Evolutionary conservation across 2,329 filamentous ascomycete genomes (phyloP).

Genomic region (Cladosporium sp.): DNA sequence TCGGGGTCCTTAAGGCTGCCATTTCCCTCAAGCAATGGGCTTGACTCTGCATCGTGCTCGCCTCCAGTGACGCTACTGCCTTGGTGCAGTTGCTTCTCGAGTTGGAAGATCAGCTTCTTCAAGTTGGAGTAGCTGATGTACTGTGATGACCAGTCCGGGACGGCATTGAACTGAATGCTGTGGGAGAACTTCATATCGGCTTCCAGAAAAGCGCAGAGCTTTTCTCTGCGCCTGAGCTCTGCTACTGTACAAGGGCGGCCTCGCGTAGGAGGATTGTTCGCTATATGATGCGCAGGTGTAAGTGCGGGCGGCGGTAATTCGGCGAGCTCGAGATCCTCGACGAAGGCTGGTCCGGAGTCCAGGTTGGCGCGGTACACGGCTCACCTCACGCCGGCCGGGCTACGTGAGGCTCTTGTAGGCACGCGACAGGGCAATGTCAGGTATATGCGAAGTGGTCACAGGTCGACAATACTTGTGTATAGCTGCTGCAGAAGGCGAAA

Average conservation of each 20-base stretch:
- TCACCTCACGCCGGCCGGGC: slow-evolving; percentile 6
- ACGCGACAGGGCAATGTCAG: background rate
- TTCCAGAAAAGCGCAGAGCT: slow-evolving; percentile 66
- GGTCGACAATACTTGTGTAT: background rate
- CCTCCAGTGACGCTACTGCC: slow-evolving; percentile 39
- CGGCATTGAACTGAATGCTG: slow-evolving; percentile 98
- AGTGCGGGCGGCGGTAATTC: slow-evolving; percentile 23
- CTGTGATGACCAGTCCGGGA: slow-evolving; percentile 98
- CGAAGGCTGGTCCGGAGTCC: slow-evolving; percentile 5
- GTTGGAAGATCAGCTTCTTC: slow-evolving; percentile 96
- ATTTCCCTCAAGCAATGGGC: slow-evolving; percentile 66
- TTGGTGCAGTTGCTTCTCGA: slow-evolving; percentile 79
- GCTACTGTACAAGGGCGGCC: slow-evolving; percentile 15
- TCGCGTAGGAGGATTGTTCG: background rate
- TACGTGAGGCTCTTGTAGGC: slow-evolving; percentile 7
- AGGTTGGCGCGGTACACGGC: slow-evolving; percentile 1
- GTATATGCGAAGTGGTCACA: slow-evolving; percentile 2
- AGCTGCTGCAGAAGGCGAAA: background rate
- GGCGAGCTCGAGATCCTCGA: slow-evolving; percentile 23
- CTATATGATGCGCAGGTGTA: background rate
- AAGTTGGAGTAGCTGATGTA: slow-evolving; percentile 98
- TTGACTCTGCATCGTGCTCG: slow-evolving; percentile 69
- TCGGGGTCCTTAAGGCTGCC: slow-evolving; percentile 64
- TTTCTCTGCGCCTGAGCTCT: slow-evolving; percentile 41
- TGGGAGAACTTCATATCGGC: slow-evolving; percentile 99